Percentiles rank a stretch among this genome's conserved stretches.
phyloP scores from a whole-genome alignment of 768 basidiomycete species.

The Pisolithus orientalis region DNA sequence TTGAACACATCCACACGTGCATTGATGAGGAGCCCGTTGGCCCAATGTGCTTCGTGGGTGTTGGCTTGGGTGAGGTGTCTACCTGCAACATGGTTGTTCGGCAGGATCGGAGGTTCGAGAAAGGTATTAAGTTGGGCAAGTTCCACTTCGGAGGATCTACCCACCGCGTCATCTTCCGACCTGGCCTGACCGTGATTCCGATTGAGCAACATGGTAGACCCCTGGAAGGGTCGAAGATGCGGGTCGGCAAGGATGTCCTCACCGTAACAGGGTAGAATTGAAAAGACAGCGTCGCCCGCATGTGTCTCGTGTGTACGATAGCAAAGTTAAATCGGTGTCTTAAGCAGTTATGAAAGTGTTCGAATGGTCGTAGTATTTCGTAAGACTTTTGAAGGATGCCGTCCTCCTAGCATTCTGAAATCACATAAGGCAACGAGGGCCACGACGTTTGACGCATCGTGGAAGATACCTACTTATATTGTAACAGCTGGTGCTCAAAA shows the following conservation, averaged over 20 bases:
- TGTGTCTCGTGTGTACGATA: too few species aligned
- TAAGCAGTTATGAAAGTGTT: constrained; percentile 9
- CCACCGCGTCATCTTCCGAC: constrained; percentile 36
- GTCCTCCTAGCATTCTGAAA: constrained; percentile 22
- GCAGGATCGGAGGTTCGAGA: constrained; percentile 34
- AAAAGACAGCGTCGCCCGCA: too few species aligned
- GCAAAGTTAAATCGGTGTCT: too few species aligned
- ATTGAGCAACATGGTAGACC: too few species aligned
- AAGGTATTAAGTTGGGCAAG: constrained; percentile 44
- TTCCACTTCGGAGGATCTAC: constrained; percentile 57
- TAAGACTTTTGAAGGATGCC: not conserved
- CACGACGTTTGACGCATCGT: constrained; percentile 31
- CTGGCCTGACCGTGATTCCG: not conserved
- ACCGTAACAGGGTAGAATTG: too few species aligned
- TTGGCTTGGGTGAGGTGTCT: too few species aligned
- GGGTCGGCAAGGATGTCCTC: too few species aligned
- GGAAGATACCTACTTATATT: constrained; percentile 30
- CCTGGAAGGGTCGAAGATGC: too few species aligned
- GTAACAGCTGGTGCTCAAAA: too few species aligned
- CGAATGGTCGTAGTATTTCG: not conserved
- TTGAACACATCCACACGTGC: too few species aligned
- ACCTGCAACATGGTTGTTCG: constrained; percentile 27
- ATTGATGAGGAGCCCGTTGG: too few species aligned
- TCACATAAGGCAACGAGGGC: constrained; percentile 31
- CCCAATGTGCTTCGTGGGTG: too few species aligned